Evolutionary conservation across 768 basidiomycete species (phyloP), one percentile per base, ranked within the genome.

Genomic region (Lactarius pseudohatsudake): DNA sequence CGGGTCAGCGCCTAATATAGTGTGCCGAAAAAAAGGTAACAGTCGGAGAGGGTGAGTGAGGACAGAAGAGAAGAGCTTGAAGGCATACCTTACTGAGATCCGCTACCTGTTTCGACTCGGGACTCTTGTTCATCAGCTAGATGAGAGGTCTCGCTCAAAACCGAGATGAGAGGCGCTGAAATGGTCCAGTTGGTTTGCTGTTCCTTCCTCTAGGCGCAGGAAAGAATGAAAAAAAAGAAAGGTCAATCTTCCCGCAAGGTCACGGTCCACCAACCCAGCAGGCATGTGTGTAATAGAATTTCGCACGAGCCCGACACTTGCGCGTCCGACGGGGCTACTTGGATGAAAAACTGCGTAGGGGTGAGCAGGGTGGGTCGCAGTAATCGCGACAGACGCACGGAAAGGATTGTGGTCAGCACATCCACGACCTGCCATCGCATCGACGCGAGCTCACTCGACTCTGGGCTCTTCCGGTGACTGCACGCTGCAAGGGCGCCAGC

Each of bases 391-490:
- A 32, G 32, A 9, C 32, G 32, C 32, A 34, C 32, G 32, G 32
- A 9, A 9, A 9, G 32, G 8, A 34, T 9, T 8, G 10, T 0
- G 34, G 1, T 34, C 8, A 34, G 34, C 8, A 84, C 81, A 65
- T 86, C 85, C 4, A 84, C 77, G 43, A 84, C 74, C 68, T 82
- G 82, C 67, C 77, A 79, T 45, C 78, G 81, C 56, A 85, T 70
- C 34, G 75, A 71, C n/a, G 72, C 62, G 57, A 79, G 67, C 66
- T 79, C 72, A 2, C 74, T 74, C n/a, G 73, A 74, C 22, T 72
- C 69, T 22, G 70, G 68, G 8, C 68, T 72, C 57, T 77, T 73
- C 56, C 72, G 30, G 7, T 72, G 73, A 38, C 79, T 76, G 69
- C 80, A 80, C 43, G 79, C 77, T 59, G 73, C 72, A 62, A 86